Base-by-base conservation (phyloP, 371 early-diverging fungal genomes). In the Dinochytrium kinnereticum region DNA sequence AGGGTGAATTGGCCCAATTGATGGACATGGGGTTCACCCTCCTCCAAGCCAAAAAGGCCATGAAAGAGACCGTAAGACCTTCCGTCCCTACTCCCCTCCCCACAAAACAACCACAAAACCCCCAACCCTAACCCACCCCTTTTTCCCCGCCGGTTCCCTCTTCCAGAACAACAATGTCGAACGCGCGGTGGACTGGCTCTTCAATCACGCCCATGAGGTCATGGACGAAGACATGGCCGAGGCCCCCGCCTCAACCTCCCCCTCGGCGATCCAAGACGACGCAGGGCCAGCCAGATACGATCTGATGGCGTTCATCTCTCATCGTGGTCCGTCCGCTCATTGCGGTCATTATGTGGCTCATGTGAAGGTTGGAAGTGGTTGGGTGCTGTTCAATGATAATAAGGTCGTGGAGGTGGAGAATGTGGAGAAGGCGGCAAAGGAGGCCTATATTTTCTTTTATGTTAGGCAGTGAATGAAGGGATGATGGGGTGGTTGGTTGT, bases 291-390 rank as follows among this genome's bases (percentile, higher is more conserved):
- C 89, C 33, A 83, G 85, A 34, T 98, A 93, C 81, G 80, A 82
- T 59, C 79, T 97, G n/a, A 79, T 87, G 28, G 91, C 92, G 1
- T 93, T 96, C 84, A 90, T 98, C 37, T 95, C 95, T 30, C 99
- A 98, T 87, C 94, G 94, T 78, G 99, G 99, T n/a, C 91, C 97
- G 13, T 97, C 97, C 1, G 90, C 94, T 0, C 96, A 96, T 76
- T 95, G 94, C 76, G 99, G 99, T 31, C 99, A 98, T 81, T 98
- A 98, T 80, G 95, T 98, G 10, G 90, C 95, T 13, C 96, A 95
- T 73, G 86, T 96, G 50, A 84, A 86, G 68, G 87, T 90, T 34
- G 88, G 83, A 24, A 84, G 86, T 64, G 57, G 80, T 38, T 98
- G 98, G 97, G 86, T 92, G 57, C 82, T 98, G 70, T 96, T 92